A percentile compares a stretch with the other conserved stretches of the same genome.
Conservation (phyloP, 306 rosid genomes). For the Parietaria judaica region DNA sequence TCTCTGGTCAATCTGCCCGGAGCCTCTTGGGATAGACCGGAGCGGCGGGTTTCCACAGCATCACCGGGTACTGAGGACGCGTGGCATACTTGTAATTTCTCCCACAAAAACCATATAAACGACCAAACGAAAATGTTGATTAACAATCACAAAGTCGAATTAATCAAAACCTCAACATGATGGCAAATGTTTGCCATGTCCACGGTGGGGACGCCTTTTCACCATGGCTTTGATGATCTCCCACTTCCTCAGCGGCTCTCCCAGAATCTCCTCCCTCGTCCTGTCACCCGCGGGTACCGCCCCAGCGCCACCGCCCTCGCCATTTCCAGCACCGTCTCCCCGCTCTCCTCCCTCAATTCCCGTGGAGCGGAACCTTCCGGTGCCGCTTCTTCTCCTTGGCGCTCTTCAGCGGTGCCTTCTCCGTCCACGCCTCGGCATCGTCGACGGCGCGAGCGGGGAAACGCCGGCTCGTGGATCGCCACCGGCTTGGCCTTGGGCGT, state of each 20-base stretch:
- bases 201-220: slow-evolving; percentile 94
- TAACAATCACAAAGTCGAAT: background rate
- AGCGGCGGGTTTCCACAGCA: slow-evolving; percentile 99
- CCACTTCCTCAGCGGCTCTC: slow-evolving; percentile 75
- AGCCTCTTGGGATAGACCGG: slow-evolving; percentile 85
- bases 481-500: slow-evolving; percentile 80
- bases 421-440: slow-evolving; percentile 96
- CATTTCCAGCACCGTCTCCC: slow-evolving; percentile 63
- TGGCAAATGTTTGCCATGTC: slow-evolving; percentile 82
- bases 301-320: slow-evolving; percentile 55
- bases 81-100: slow-evolving; percentile 76
- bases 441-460: slow-evolving; percentile 79
- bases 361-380: slow-evolving; percentile 57
- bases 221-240: slow-evolving; percentile 73
- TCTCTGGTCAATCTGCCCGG: slow-evolving; percentile 79
- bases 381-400: slow-evolving; percentile 55
- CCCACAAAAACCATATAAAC: slow-evolving; percentile 76
- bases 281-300: slow-evolving; percentile 38
- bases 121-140: background rate
- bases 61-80: slow-evolving; percentile 87
- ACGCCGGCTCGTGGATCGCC: slow-evolving; percentile 88
- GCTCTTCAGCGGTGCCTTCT: slow-evolving; percentile 86
- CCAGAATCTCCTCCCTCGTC: slow-evolving; percentile 70
- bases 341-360: slow-evolving; percentile 39
- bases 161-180: slow-evolving; percentile 59